Conservation (phyloP, 2,329 filamentous ascomycete genomes). For the Nemania diffusa region DNA sequence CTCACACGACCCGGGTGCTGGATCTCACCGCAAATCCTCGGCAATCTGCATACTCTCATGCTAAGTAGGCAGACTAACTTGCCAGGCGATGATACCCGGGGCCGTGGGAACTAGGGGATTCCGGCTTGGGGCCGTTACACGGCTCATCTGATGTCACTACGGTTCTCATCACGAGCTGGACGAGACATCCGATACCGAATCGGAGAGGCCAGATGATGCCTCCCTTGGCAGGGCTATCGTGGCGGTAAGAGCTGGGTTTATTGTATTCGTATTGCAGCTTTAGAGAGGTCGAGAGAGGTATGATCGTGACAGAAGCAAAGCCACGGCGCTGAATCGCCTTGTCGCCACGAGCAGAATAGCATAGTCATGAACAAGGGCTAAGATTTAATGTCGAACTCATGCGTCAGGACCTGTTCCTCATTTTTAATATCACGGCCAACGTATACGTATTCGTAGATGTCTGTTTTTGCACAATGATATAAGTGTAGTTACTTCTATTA, state of each 20-base stretch:
- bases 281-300: not conserved
- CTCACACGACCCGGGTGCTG: constrained; percentile 8
- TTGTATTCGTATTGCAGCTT: too few species aligned
- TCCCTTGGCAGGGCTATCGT: not conserved
- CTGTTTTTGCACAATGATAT: too few species aligned
- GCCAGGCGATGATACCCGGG: not conserved
- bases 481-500: too few species aligned
- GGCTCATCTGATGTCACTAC: not conserved
- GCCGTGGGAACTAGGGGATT: not conserved
- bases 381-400: too few species aligned
- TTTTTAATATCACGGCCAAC: too few species aligned
- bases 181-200: not conserved
- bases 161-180: not conserved
- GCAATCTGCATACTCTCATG: constrained; percentile 22
- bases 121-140: not conserved
- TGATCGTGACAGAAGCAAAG: not conserved
- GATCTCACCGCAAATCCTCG: constrained; percentile 21
- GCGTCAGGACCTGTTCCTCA: too few species aligned
- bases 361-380: too few species aligned
- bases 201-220: not conserved
- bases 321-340: not conserved
- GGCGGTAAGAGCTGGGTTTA: not conserved
- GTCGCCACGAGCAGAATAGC: not conserved
- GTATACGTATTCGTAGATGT: too few species aligned
- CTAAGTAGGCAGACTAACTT: not conserved